These are phyloP conservation scores for Pseudotsuga menziesii DNA, from an alignment of 75 land plant species.

Conservation along the genomic window DNA sequence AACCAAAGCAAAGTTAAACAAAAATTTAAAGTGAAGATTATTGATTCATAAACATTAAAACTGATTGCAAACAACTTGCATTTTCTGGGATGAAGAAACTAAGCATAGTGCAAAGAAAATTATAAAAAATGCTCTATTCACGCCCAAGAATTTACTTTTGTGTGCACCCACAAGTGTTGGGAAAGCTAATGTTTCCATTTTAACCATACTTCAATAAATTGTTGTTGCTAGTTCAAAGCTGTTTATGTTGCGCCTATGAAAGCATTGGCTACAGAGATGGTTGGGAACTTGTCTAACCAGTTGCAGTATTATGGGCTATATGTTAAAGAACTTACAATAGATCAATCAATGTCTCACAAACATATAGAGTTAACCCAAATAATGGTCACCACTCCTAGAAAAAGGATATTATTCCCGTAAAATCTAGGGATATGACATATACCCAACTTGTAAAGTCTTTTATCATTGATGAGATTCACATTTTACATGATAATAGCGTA, in stretches of 20 bases:
- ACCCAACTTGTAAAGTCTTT: slow-evolving; percentile 83
- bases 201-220: slow-evolving; percentile 80
- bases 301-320: slow-evolving; percentile 63
- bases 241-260: slow-evolving; percentile 97
- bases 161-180: slow-evolving; percentile 97
- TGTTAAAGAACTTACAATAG: slow-evolving; percentile 89
- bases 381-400: slow-evolving; percentile 93
- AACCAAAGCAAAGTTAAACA: too few species aligned
- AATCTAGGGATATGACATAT: slow-evolving; percentile 87
- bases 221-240: slow-evolving; percentile 67
- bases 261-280: slow-evolving; percentile 89
- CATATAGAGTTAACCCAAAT: slow-evolving; percentile 94
- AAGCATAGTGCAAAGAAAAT: slow-evolving; percentile 87
- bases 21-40: too few species aligned
- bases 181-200: slow-evolving; percentile 91
- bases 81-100: slow-evolving; percentile 76
- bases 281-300: slow-evolving; percentile 78
- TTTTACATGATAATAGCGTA: too few species aligned
- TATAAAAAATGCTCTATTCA: slow-evolving; percentile 80
- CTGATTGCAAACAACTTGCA: slow-evolving; percentile 84
- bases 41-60: too few species aligned
- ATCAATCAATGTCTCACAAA: slow-evolving; percentile 70
- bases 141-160: slow-evolving; percentile 58
- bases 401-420: slow-evolving; percentile 96
- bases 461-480: too few species aligned